These are phyloP conservation scores for Heterobasidion annosum DNA, from an alignment of 1,284 basidiomycete genomes.

Conservation along the genomic window DNA sequence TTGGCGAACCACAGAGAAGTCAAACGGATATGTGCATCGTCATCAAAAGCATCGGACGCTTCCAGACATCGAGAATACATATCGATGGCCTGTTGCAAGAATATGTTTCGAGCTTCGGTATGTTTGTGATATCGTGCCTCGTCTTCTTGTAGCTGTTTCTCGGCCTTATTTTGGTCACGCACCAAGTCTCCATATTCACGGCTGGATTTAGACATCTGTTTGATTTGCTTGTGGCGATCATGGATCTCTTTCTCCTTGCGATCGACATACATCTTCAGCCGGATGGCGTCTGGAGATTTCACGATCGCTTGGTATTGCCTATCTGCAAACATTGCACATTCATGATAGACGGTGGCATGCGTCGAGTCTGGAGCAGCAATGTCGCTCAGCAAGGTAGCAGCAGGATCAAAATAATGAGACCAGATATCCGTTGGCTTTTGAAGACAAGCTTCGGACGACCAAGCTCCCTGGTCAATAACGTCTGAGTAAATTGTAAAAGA, in stretches of 20 bases:
- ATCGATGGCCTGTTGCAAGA: constrained; percentile 67
- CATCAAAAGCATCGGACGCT: constrained; percentile 66
- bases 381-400: constrained; percentile 34
- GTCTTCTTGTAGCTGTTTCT: constrained; percentile 44
- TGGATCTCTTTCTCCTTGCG: constrained; percentile 61
- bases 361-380: constrained; percentile 7
- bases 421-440: constrained; percentile 77
- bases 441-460: constrained; percentile 82
- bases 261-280: constrained; percentile 68
- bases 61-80: constrained; percentile 79
- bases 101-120: constrained; percentile 47
- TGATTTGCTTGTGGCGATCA: constrained; percentile 33
- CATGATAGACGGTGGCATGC: constrained; percentile 65
- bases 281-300: constrained; percentile 64
- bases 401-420: constrained; percentile 59
- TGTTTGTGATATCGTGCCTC: constrained; percentile 52
- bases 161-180: constrained; percentile 27
- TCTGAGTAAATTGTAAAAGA: not conserved
- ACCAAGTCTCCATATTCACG: constrained; percentile 16
- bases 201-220: constrained; percentile 18
- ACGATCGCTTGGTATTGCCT: constrained; percentile 69
- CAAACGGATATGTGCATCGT: constrained; percentile 72
- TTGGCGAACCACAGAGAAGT: constrained; percentile 91
- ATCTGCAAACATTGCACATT: constrained; percentile 87
- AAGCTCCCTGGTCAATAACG: constrained; percentile 57